Evolutionary conservation across 78 protist species (phyloP).

Genomic region (Polysphondylium violaceum): DNA sequence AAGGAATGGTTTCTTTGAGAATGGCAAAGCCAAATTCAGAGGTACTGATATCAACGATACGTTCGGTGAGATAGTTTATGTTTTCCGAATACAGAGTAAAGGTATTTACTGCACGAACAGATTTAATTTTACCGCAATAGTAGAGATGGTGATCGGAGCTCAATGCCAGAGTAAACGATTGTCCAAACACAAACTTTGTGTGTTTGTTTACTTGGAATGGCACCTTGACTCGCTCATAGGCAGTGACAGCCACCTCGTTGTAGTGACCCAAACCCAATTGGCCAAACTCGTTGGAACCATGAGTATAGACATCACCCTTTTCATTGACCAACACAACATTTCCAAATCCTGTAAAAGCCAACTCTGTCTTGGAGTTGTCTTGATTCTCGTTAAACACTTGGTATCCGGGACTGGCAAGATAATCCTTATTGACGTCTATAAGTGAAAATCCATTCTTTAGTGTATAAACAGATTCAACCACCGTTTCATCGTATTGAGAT

Average conservation of each 20-base stretch:
- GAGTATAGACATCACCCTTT: background rate
- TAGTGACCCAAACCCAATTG: slow-evolving; percentile 34
- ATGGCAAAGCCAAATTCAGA: slow-evolving; percentile 47
- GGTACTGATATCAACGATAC: slow-evolving; percentile 1
- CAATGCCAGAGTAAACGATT: slow-evolving; percentile 27
- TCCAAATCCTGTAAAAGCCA: background rate
- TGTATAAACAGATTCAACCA: too few relatives aligned
- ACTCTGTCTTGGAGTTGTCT: too few relatives aligned
- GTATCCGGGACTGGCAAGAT: too few relatives aligned
- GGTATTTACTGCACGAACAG: background rate
- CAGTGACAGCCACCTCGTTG: background rate
- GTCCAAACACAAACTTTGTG: slow-evolving; percentile 5
- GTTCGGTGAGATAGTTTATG: background rate
- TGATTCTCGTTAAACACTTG: too few relatives aligned
- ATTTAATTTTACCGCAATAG: slow-evolving; percentile 55
- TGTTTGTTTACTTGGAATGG: slow-evolving; percentile 20
- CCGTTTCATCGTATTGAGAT: too few relatives aligned
- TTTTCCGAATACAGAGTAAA: background rate
- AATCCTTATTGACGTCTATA: too few relatives aligned
- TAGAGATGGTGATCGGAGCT: background rate
- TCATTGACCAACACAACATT: background rate
- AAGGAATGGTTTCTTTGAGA: slow-evolving; percentile 9
- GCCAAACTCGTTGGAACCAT: slow-evolving; percentile 55
- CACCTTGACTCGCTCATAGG: background rate
- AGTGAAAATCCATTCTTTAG: too few relatives aligned